Evolutionary conservation across 1,284 basidiomycete genomes (phyloP), one percentile per base, ranked within the genome.

Genomic region (Pseudozyma pruni): DNA sequence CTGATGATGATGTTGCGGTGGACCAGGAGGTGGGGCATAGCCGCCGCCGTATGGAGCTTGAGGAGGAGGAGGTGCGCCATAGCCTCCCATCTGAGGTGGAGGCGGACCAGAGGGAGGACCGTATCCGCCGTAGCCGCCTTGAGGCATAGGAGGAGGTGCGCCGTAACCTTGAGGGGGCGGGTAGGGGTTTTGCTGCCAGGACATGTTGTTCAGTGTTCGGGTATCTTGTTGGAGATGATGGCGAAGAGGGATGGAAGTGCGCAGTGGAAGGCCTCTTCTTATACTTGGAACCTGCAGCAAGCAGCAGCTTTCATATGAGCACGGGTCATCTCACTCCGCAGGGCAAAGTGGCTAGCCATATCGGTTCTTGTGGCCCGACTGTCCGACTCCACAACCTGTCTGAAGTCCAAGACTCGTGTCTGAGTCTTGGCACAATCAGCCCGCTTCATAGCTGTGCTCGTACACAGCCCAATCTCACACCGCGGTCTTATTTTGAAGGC

Each of bases 121-220:
- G 44, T 71, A 61, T 22, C 59, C 69, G n/a, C 59, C 63, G 38
- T 67, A 67, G 10, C 63, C 63, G 22, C 57, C 57, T 45, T 68
- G 62, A n/a, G 54, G 60, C 56, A 61, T 52, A 25, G 64, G 61
- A 22, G 71, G 70, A 19, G 61, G 58, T 23, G 61, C 69, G 19
- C 69, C 69, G 49, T 69, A 68, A 34, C 71, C 69, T 33, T 58
- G 60, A 33, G 53, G 68, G 23, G 68, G 68, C 11, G 60, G 68
- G 32, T 66, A 62, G 47, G 54, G 50, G 51, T 64, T 64, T 37
- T 70, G 71, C 32, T 63, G 58, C 71, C 62, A 74, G 38, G 66
- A 70, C 71, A 70, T 74, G 37, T 51, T 55, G 44, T 34, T 39
- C 2, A 1, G 16, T 29, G 25, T 20, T 31, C 20, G 23, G 29